Evolutionary conservation across 768 basidiomycete species (phyloP), one percentile per base, ranked within the genome.

Genomic region (Hygrophorus pudorinus): DNA sequence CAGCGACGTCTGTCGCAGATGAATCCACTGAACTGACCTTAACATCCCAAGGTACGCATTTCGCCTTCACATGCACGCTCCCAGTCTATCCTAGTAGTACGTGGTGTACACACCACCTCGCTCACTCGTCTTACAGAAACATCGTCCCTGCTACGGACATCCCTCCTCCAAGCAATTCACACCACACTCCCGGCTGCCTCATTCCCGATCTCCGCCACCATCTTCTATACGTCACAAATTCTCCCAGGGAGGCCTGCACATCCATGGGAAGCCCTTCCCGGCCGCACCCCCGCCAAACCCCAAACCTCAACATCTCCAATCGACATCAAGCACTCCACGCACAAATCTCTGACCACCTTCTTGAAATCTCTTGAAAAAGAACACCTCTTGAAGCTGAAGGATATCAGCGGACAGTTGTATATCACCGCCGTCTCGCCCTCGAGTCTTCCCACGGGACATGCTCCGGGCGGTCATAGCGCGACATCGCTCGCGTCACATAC

Each of bases 321-420:
- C 46, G 85, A 75, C 51, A 82, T 93, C 59, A 90, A 85, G 52
- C 72, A 81, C 8, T 90, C 87, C 1, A 72, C 72, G 1, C 75
- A 80, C 66, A 96, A 92, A 61, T 86, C 87, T 8, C 70, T 93
- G 14, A 72, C 80, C 1, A 71, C 81, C 1, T 92, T 94, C 65
- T 70, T 96, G 53, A 91, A 85, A 58, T 55, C 73, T 13, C 67
- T 73, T 13, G 85, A 88, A 48, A 93, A 93, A 57, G 75, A 78
- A 6, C 73, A 72, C 0, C 59, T 96, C 17, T 54, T 94, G 30
- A 77, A 77, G 10, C 66, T 83, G 17, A 96, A 94, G 56, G 71
- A 81, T 16, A 66, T 66, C 2, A 70, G 67, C 49, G 33, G 34
- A 16, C 77, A 83, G 17, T 56, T 80, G 17, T 60, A 78, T 17